These are phyloP conservation scores for Colletotrichum spaethianum DNA, from an alignment of 2,329 filamentous ascomycete species.

Conservation along the genomic window DNA sequence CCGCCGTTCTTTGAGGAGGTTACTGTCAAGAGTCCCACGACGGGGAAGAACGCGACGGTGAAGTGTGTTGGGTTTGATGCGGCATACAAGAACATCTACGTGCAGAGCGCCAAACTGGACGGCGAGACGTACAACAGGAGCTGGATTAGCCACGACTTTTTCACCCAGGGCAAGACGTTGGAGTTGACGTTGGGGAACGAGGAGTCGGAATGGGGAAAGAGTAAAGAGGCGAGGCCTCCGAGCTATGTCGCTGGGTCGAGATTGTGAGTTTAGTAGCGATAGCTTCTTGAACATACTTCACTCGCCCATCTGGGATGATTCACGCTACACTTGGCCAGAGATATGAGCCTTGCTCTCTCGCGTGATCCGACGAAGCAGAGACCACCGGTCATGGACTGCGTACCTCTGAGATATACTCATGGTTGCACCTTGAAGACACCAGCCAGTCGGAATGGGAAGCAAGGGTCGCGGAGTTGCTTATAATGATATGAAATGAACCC, in stretches of 20 bases:
- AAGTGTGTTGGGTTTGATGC: slow-evolving; percentile 70
- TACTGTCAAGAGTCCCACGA: slow-evolving; percentile 64
- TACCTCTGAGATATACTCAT: not conserved
- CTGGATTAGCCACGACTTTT: slow-evolving; percentile 75
- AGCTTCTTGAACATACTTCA: not conserved
- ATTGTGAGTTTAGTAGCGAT: not conserved
- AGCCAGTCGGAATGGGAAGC: not conserved
- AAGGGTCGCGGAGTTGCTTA: not conserved
- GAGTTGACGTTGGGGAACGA: slow-evolving; percentile 65
- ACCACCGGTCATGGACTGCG: not conserved
- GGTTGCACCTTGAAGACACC: not conserved
- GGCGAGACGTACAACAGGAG: slow-evolving; percentile 68
- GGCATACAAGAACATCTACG: slow-evolving; percentile 67
- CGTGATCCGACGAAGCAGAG: too few relatives aligned
- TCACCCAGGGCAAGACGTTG: slow-evolving; percentile 68
- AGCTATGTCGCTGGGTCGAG: slow-evolving; percentile 48
- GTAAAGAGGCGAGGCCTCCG: slow-evolving; percentile 64
- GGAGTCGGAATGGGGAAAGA: slow-evolving; percentile 70
- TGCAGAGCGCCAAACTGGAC: slow-evolving; percentile 71
- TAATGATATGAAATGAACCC: too few relatives aligned
- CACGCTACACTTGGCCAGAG: not conserved
- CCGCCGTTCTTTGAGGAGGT: slow-evolving; percentile 73
- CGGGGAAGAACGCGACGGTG: slow-evolving; percentile 70
- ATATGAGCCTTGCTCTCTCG: not conserved
- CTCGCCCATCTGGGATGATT: not conserved